Evolutionary conservation across 306 rosid species (phyloP), one percentile per base, ranked within the genome.

Genomic region (Trichosanthes cucumerina): DNA sequence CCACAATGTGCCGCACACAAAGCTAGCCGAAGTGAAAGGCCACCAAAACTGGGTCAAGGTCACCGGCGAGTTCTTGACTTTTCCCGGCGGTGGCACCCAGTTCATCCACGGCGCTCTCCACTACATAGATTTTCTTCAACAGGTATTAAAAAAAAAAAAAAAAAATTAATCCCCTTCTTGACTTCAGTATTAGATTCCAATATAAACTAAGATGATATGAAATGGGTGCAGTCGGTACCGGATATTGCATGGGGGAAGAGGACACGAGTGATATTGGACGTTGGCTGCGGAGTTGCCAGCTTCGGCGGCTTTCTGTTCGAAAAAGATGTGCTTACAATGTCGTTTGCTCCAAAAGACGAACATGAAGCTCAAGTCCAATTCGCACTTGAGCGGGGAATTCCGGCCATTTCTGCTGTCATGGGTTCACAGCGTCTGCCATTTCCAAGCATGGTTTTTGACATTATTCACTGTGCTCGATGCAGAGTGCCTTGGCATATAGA

Each of bases 61-160:
- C 72, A 81, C 90, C 0, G 97, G 98, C 23, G 98, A 95, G 76
- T 91, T 88, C 85, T 84, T 90, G 84, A 90, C 96, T 13, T 95
- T 95, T 80, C 98, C 98, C 0, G 98, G 98, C 26, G 98, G 98
- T 58, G 98, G 97, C 76, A 91, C 98, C 21, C 98, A 95, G 60
- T 95, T 95, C 86, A 88, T 92, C 62, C 92, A 90, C 68, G 98
- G 98, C 65, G 97, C 98, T 72, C 88, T 92, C 31, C 93, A 89
- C 78, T 95, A 95, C 88, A 95, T 92, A 56, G 97, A 92, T 81
- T 92, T 89, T 83, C 57, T 90, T 62, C 89, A 92, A 87, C 74
- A 85, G 94, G 97, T 93, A 71, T 66, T 44, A 75, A 0, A 38
- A 21, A 39, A 28, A 15, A 43, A 24, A 1, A 39, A 28, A 15